Evolutionary conservation across 2,329 filamentous ascomycete species (phyloP).

Genomic region (Talaromyces sp.): DNA sequence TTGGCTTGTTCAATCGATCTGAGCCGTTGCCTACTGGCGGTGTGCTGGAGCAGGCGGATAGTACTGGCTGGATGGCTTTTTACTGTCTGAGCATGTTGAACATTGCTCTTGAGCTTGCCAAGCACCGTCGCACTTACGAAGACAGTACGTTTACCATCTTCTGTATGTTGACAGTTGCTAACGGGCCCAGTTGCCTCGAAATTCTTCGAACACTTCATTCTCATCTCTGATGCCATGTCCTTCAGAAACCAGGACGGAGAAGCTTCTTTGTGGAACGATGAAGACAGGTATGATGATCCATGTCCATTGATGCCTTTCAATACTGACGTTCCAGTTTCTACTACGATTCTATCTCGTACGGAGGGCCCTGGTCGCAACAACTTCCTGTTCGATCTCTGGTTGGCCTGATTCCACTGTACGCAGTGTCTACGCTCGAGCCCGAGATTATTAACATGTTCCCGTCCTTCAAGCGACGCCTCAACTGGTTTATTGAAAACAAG

Average conservation of each 20-base stretch:
- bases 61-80: constrained; percentile 98
- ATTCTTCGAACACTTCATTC: constrained; percentile 97
- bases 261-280: constrained; percentile 89
- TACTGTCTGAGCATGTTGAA: constrained; percentile 97
- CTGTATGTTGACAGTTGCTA: constrained; percentile 15
- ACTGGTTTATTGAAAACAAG: constrained; percentile 91
- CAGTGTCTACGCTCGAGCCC: constrained; percentile 85
- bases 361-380: constrained; percentile 88
- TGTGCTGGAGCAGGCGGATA: constrained; percentile 92
- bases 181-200: constrained; percentile 72
- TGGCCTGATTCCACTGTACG: constrained; percentile 88
- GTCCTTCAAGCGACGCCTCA: constrained; percentile 83
- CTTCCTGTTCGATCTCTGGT: constrained; percentile 88
- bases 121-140: constrained; percentile 91
- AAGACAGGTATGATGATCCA: constrained; percentile 60
- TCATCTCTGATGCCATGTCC: constrained; percentile 97
- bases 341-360: constrained; percentile 97
- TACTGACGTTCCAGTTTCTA: constrained; percentile 63
- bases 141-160: constrained; percentile 51
- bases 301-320: background rate
- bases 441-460: constrained; percentile 90
- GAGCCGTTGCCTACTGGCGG: constrained; percentile 92
- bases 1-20: constrained; percentile 94
- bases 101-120: constrained; percentile 89
- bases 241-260: constrained; percentile 70